Evolutionary conservation across 306 rosid species (phyloP).

Genomic region (Notholithocarpus densiflorus): DNA sequence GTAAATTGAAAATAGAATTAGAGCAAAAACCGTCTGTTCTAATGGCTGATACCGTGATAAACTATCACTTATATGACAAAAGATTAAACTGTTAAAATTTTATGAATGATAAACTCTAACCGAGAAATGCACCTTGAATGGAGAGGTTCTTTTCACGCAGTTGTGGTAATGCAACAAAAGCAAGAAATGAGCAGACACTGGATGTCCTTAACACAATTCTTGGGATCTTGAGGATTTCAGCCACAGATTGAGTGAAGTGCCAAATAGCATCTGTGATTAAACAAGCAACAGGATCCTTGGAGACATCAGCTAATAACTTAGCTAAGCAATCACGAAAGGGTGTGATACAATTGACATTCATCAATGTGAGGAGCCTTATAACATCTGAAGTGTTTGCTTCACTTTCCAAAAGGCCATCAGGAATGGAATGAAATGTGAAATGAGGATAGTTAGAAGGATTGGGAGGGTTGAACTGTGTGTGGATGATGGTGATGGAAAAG

Average conservation of each 20-base stretch:
- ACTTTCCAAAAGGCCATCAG: conserved; percentile 13
- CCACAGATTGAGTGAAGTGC: conserved; percentile 40
- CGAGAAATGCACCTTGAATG: conserved; percentile 29
- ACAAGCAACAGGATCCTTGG: conserved; percentile 41
- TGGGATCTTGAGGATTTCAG: conserved; percentile 31
- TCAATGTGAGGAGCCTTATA: background rate
- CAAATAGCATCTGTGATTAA: conserved; percentile 40
- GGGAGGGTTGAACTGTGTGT: conserved; percentile 43
- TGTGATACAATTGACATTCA: conserved; percentile 15
- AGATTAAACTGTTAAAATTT: no score
- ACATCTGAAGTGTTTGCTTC: conserved; percentile 19
- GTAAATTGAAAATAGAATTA: no score
- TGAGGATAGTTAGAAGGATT: conserved; percentile 39
- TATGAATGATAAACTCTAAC: no score
- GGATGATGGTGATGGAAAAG: conserved; percentile 42
- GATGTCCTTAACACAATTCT: conserved; percentile 36
- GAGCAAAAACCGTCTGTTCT: no score
- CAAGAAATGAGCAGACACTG: conserved; percentile 22
- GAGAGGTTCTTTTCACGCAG: conserved; percentile 34
- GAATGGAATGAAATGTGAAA: conserved; percentile 40
- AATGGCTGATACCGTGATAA: no score
- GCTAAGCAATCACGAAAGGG: conserved; percentile 31
- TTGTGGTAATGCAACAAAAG: conserved; percentile 29
- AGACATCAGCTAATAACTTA: conserved; percentile 11
- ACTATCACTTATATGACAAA: no score